A percentile compares a stretch with the other conserved stretches of the same genome.
phyloP scores from a whole-genome alignment of 768 basidiomycete species.

The Trametes elegans region DNA sequence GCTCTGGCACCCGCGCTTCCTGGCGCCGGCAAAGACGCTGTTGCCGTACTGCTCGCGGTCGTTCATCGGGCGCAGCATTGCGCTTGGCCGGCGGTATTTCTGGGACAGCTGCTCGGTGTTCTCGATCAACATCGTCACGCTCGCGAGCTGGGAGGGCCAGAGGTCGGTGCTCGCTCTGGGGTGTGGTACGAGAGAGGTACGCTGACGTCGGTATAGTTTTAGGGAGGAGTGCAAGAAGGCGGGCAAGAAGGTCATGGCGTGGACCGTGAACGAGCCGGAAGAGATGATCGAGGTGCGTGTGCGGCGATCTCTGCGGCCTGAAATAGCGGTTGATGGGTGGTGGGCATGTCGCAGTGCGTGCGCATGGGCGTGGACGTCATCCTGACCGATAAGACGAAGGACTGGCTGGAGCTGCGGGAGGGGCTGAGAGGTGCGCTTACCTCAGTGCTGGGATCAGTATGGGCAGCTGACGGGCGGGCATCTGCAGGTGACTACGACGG shows the following conservation, averaged over 20 bases:
- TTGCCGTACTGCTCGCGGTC: constrained; percentile 81
- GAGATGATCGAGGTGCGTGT: constrained; percentile 82
- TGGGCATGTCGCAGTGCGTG: constrained; percentile 42
- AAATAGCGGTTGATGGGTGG: background rate
- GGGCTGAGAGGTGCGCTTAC: constrained; percentile 49
- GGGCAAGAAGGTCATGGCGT: constrained; percentile 86
- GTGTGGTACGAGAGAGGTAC: background rate
- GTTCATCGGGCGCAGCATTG: constrained; percentile 75
- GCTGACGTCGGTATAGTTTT: constrained; percentile 50
- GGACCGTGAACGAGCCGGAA: constrained; percentile 89
- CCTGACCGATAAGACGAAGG: constrained; percentile 71
- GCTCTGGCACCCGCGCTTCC: constrained; percentile 88
- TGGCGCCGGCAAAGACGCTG: constrained; percentile 65
- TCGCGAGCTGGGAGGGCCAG: constrained; percentile 66
- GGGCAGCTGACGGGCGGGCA: background rate
- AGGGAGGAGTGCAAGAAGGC: constrained; percentile 68
- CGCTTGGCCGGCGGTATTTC: constrained; percentile 77
- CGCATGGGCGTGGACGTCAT: constrained; percentile 79
- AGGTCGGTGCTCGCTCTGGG: constrained; percentile 7
- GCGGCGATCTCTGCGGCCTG: background rate
- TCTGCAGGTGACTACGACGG: constrained; percentile 59
- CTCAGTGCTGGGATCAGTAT: too few species aligned
- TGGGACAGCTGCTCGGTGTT: constrained; percentile 85
- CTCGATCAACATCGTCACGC: constrained; percentile 69
- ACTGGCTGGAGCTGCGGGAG: constrained; percentile 62